Evolutionary conservation across 495 filamentous ascomycete genomes (phyloP).

Genomic region (Penicillium egyptiacum): DNA sequence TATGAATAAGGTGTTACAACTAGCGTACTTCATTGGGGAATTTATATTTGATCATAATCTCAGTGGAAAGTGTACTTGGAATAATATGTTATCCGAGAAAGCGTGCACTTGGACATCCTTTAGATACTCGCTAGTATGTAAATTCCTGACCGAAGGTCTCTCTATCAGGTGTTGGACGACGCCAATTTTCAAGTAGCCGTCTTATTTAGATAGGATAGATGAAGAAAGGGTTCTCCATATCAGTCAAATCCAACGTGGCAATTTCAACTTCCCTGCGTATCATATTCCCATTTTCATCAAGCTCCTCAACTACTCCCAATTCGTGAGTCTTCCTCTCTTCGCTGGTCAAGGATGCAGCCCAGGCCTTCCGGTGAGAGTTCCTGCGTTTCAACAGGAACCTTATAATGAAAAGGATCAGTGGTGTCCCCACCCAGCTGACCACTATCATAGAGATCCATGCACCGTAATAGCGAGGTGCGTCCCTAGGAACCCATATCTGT

Average conservation of each 20-base stretch:
- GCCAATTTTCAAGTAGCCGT: not conserved
- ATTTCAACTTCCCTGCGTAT: conserved; percentile 23
- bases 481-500: conserved; percentile 25
- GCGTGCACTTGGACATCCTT: not conserved
- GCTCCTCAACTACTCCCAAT: conserved; percentile 13
- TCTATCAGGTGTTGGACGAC: not conserved
- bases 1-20: too few relatives aligned
- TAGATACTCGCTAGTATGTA: not conserved
- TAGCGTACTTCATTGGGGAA: too few relatives aligned
- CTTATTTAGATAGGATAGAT: conserved; percentile 19
- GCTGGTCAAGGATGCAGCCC: not conserved
- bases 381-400: conserved; percentile 16
- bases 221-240: conserved; percentile 29
- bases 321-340: conserved; percentile 6
- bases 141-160: not conserved
- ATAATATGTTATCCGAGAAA: too few relatives aligned
- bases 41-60: too few relatives aligned
- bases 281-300: conserved; percentile 18
- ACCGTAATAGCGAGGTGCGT: conserved; percentile 23
- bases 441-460: conserved; percentile 30
- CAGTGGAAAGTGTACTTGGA: too few relatives aligned
- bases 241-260: conserved; percentile 28
- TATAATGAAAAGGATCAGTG: conserved; percentile 22
- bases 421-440: conserved; percentile 25
- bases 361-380: conserved; percentile 5